Conservation (phyloP, 2,329 filamentous ascomycete genomes). For the Talaromyces rugulosus region DNA sequence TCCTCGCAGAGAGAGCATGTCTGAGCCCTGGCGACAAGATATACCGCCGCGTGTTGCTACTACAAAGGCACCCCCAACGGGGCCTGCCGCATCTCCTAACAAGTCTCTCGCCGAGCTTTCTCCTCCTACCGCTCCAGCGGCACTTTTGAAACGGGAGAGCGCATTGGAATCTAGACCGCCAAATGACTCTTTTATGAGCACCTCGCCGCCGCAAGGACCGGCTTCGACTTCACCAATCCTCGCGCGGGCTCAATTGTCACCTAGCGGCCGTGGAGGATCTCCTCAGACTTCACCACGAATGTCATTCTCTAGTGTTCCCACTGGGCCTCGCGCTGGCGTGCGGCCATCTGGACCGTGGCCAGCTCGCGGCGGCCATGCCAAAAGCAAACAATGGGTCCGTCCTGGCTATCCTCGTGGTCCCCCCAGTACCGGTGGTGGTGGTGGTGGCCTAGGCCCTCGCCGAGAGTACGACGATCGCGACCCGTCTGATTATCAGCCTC, state of each 20-base stretch:
- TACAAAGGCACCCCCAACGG: slow-evolving; percentile 17
- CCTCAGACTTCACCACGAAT: slow-evolving; percentile 35
- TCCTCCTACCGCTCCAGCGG: slow-evolving; percentile 34
- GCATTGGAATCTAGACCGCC: slow-evolving; percentile 17
- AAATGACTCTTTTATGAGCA: neutral
- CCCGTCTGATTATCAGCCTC: neutral
- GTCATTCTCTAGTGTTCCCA: slow-evolving; percentile 34
- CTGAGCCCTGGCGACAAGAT: slow-evolving; percentile 24
- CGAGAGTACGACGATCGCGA: slow-evolving; percentile 31
- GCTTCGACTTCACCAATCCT: slow-evolving; percentile 24
- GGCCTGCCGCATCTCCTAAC: slow-evolving; percentile 15
- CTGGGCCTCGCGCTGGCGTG: slow-evolving; percentile 38
- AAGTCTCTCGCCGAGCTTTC: slow-evolving; percentile 26
- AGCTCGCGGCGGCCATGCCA: slow-evolving; percentile 27
- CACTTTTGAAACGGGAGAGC: slow-evolving; percentile 27
- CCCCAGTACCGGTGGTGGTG: slow-evolving; percentile 15
- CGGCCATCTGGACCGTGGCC: slow-evolving; percentile 21
- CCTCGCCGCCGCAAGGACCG: slow-evolving; percentile 17
- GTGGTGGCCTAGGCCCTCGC: slow-evolving; percentile 19
- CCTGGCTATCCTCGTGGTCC: slow-evolving; percentile 29
- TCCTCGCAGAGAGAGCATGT: slow-evolving; percentile 19
- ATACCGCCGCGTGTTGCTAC: slow-evolving; percentile 17
- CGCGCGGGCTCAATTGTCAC: slow-evolving; percentile 19
- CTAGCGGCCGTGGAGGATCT: slow-evolving; percentile 25
- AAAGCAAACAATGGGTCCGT: slow-evolving; percentile 39